phyloP scores from a whole-genome alignment of 2,329 filamentous ascomycete genomes.

The Fusarium coffeatum region DNA sequence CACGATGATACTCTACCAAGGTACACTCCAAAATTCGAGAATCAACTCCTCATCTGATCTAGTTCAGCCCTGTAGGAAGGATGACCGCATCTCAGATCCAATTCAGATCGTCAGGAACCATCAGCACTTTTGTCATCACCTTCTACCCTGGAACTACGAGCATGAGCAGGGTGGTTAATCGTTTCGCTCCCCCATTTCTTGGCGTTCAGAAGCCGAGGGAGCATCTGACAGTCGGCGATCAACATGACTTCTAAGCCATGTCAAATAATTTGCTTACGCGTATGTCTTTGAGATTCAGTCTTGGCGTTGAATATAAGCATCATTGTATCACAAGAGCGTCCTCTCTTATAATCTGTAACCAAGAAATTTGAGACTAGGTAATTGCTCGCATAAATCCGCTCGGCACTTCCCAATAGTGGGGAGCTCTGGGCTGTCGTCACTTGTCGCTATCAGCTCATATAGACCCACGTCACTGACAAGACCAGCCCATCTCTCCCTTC shows the following conservation, averaged over 20 bases:
- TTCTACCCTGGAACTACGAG: neutral
- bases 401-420: slow-evolving; percentile 26
- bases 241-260: neutral
- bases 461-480: slow-evolving; percentile 29
- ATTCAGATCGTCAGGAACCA: slow-evolving; percentile 19
- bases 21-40: neutral
- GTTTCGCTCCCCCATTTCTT: neutral
- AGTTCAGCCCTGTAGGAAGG: slow-evolving; percentile 13
- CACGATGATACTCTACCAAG: neutral
- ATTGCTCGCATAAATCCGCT: slow-evolving; percentile 5
- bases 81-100: neutral
- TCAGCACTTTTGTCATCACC: neutral
- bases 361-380: neutral
- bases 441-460: slow-evolving; percentile 39
- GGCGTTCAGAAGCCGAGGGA: neutral
- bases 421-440: slow-evolving; percentile 31
- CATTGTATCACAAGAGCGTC: neutral
- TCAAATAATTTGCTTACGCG: neutral
- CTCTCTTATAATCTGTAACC: neutral
- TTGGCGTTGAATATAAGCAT: neutral
- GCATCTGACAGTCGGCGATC: neutral
- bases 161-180: neutral
- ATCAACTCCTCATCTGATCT: slow-evolving; percentile 1
- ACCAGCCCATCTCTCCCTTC: neutral
- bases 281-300: neutral